Evolutionary conservation across 495 filamentous ascomycete genomes (phyloP).

Genomic region (Hapsidospora chrysogenum): DNA sequence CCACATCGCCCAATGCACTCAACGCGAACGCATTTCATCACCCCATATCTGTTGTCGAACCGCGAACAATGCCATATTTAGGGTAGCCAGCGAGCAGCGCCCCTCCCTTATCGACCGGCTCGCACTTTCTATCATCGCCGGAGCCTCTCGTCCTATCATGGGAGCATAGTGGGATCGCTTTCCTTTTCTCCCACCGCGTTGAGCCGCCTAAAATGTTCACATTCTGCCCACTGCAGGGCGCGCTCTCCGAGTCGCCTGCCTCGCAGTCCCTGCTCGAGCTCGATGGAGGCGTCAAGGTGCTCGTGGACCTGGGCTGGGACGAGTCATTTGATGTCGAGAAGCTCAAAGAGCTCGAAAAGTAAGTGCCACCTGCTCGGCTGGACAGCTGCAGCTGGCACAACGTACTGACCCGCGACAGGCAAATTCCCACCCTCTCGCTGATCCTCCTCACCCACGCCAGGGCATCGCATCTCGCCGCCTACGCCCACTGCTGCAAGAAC

Average conservation of each 20-base stretch:
- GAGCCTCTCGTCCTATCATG: too few relatives aligned
- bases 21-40: too few relatives aligned
- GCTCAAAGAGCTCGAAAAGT: slow-evolving; percentile 81
- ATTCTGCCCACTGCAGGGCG: slow-evolving; percentile 83
- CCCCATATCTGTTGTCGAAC: too few relatives aligned
- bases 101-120: too few relatives aligned
- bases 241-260: slow-evolving; percentile 68
- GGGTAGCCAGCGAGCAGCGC: too few relatives aligned
- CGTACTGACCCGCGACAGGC: slow-evolving; percentile 30
- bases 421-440: slow-evolving; percentile 77
- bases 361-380: too few relatives aligned
- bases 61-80: too few relatives aligned
- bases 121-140: too few relatives aligned
- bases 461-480: slow-evolving; percentile 76
- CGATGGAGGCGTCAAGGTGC: slow-evolving; percentile 87
- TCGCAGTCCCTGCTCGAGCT: slow-evolving; percentile 92
- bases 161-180: too few relatives aligned
- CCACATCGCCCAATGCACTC: too few relatives aligned
- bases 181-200: slow-evolving; percentile 2
- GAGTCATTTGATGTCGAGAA: slow-evolving; percentile 67
- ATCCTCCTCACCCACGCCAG: slow-evolving; percentile 94
- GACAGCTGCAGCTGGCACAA: background rate
- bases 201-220: slow-evolving; percentile 57
- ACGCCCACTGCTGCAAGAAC: slow-evolving; percentile 92
- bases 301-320: slow-evolving; percentile 94